Evolutionary conservation across 345 rosid species (phyloP), one percentile per base, ranked within the genome.

Genomic region (Gossypium mustelinum): DNA sequence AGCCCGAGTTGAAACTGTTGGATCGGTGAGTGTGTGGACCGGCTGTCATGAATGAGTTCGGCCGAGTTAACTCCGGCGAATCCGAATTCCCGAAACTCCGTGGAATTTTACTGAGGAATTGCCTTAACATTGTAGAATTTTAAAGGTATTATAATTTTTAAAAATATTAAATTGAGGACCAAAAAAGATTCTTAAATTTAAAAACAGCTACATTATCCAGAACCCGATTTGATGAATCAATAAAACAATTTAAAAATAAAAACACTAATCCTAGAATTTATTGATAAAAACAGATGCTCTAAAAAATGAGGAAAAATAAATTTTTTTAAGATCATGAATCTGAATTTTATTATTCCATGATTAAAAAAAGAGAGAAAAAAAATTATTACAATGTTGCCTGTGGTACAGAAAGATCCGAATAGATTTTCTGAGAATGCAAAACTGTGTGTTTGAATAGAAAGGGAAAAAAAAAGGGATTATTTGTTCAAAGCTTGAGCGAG

Each of bases 101-200:
- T 3, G 93, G 93, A 68, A 91, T 81, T 75, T 89, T 93, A 80
- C 91, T 85, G 55, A 88, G 84, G 79, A 91, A 59, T 72, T 91
- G 97, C 87, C 86, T 91, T 18, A 91, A 78, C 98, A 93, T 93
- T 51, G 78, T 73, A 52, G 17, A 20, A 29, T 34, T 51, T 25
- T 45, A 16, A 3, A 55, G 63, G 39, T 44, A 52, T 51, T 39
- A 24, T 3, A 25, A 34, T 34, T 34, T 50, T 25, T 3, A 3
- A 75, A 11, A 58, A 58, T 9, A 39, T 34, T 8, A 2, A 59
- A 73, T 14, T 14, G 7, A 60, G 12, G 25, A 14, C 11, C 14
- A 1, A 43, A 45, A 20, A 29, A 16, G 62, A 72, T 41, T 60
- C 44, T 57, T 54, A 61, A 47, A 61, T 51, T 5, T 69, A 55